Conservation (phyloP, 1,284 basidiomycete genomes). For the Ustilago bromivora region DNA sequence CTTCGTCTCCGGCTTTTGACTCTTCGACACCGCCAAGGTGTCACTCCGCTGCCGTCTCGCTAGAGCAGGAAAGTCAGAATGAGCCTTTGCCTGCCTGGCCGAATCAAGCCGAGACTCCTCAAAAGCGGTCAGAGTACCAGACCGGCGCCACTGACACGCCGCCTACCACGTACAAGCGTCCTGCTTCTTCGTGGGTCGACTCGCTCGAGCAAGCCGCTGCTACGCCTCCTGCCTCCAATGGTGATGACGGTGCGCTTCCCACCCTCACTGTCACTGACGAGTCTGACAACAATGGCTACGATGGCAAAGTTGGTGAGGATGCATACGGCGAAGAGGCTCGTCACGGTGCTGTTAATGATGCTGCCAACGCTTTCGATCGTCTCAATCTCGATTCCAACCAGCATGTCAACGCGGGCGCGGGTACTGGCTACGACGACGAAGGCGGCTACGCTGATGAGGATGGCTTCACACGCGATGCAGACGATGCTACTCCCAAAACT, state of each 20-base stretch:
- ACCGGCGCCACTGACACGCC: conserved; percentile 28
- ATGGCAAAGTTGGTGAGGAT: background rate
- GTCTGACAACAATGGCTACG: conserved; percentile 20
- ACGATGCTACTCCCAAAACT: conserved; percentile 13
- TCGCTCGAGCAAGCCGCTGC: conserved; percentile 48
- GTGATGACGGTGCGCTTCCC: conserved; percentile 33
- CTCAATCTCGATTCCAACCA: conserved; percentile 19
- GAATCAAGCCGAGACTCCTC: conserved; percentile 11
- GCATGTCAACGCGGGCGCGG: background rate
- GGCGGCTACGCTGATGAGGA: conserved; percentile 19
- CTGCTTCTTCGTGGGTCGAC: conserved; percentile 39
- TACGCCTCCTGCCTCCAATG: conserved; percentile 29
- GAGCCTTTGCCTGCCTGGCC: conserved; percentile 7
- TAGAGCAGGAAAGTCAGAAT: conserved; percentile 32
- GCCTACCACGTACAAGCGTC: conserved; percentile 27
- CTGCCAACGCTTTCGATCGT: conserved; percentile 23
- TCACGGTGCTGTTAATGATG: conserved; percentile 20
- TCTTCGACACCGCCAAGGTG: background rate
- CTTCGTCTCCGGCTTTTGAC: conserved; percentile 14
- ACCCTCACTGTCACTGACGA: conserved; percentile 48
- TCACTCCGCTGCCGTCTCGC: conserved; percentile 24
- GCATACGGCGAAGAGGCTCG: background rate
- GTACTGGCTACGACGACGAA: background rate
- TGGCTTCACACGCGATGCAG: conserved; percentile 3
- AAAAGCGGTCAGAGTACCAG: conserved; percentile 9